Base-by-base conservation (phyloP, 441 rosid genomes). In the Adansonia rubrostipa region DNA sequence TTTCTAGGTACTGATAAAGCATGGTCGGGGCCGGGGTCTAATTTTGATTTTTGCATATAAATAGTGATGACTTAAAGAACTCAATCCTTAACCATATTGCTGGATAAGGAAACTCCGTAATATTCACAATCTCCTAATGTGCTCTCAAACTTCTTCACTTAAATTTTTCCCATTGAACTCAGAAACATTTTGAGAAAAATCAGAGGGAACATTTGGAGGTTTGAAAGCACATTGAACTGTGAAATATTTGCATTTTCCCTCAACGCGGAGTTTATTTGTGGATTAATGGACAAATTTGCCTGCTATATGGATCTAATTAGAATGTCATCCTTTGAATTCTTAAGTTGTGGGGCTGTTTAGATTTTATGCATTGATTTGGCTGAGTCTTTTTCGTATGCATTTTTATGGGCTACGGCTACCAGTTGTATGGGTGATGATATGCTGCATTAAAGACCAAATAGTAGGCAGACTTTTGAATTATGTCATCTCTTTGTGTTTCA, bases 41-140 rank as follows among this genome's bases (percentile, higher is more conserved):
- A 28, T 77, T 78, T 54, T 65, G 77, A 57, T 53, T 44, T 14
- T 9, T 79, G 36, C 47, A 22, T 58, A 57, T 66, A 50, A 78
- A 22, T 20, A 7, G 47, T 17, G 0, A 13, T 70, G 7, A 14
- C 70, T 65, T 15, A 57, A 8, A 9, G 36, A n/a, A 42, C 15
- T 45, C 15, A 22, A 60, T 44, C 56, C 57, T 74, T 60, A 20
- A 58, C 57, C 42, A 20, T 7, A 60, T 74, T 58, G 8, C 24
- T 19, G 68, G 69, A 24, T 68, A 45, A 2, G 11, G 57, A 48
- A 69, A 69, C 48, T 69, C 42, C 73, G 6, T 47, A 69, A 13
- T 20, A 69, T 64, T 64, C 11, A 69, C 28, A 28, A 4, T 61
- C 44, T 56, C 20, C 14, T 53, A n/a, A 17, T 57, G 10, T 40